These are phyloP conservation scores for Colletotrichum agaves DNA, from an alignment of 2,329 filamentous ascomycete species.

Conservation along the genomic window DNA sequence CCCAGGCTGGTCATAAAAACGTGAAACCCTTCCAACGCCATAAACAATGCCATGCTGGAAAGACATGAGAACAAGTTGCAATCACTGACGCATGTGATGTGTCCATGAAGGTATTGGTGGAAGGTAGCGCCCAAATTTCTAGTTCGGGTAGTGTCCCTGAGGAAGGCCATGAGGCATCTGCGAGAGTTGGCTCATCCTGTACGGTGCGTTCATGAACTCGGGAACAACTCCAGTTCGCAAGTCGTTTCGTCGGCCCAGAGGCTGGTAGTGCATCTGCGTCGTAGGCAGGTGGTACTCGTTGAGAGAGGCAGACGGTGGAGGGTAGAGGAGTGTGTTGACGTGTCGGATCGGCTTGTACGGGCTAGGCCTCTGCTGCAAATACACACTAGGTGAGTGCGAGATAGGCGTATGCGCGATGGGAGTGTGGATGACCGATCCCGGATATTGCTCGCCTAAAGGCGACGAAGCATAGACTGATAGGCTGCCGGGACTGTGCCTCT, in stretches of 20 bases:
- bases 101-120: not conserved
- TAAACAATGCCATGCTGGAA: slow-evolving; percentile 36
- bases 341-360: slow-evolving; percentile 92
- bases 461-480: slow-evolving; percentile 72
- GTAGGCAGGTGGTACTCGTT: slow-evolving; percentile 75
- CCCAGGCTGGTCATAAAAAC: slow-evolving; percentile 19
- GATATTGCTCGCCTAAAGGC: slow-evolving; percentile 71
- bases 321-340: slow-evolving; percentile 91
- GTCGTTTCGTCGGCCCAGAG: slow-evolving; percentile 75
- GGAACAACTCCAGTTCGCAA: slow-evolving; percentile 78
- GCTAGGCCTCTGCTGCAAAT: slow-evolving; percentile 87
- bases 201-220: slow-evolving; percentile 55
- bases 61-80: slow-evolving; percentile 18
- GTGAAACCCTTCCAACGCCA: slow-evolving; percentile 36
- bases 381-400: slow-evolving; percentile 86
- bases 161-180: slow-evolving; percentile 37
- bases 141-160: slow-evolving; percentile 50
- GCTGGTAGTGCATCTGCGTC: slow-evolving; percentile 87
- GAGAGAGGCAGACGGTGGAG: slow-evolving; percentile 82
- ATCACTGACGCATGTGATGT: not conserved
- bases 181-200: slow-evolving; percentile 30
- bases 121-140: slow-evolving; percentile 41
- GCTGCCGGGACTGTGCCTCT: slow-evolving; percentile 63
- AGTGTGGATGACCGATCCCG: slow-evolving; percentile 64
- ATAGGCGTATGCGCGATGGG: slow-evolving; percentile 70